Base-by-base conservation (phyloP, 108 stramenopile species). In the Nitzschia sp. region DNA sequence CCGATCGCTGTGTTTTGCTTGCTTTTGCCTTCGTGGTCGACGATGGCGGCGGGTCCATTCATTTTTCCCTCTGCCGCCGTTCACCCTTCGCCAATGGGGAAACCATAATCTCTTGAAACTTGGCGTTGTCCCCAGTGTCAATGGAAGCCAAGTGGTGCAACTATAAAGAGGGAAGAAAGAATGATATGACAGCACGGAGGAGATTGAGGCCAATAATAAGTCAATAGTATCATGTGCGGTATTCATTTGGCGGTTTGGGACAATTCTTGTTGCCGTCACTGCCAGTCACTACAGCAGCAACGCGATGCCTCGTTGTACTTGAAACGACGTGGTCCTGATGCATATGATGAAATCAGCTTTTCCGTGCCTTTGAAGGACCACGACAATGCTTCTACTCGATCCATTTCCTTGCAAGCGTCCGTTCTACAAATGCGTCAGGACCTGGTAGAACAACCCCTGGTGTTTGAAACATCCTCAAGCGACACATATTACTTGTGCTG, bases 351-450 rank as follows among this genome's bases (percentile, higher is more conserved):
- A 51, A 51, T 51, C 21, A 19, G 18, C 49, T 51, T 51, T 19
- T 42, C 38, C 38, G 6, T 13, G 38, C 13, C 38, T 6, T 42
- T 13, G 38, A 9, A 6, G 6, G 13, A 6, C 13, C 9, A 42
- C 9, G 13, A 6, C 13, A 6, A 6, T 9, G 38, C 38, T 42
- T 42, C 38, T 6, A 9, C 38, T 42, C 9, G 4, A 19, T 5
- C 4, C 8, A 19, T 51, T 19, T 66, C 54, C 46, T 45, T 87
- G 9, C 82, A 76, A 34, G 84, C 86, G 24, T 84, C 86, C 21
- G 91, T 93, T 9, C 64, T 93, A 36, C 78, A 86, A 60, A 83
- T 93, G 85, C 82, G 91, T 1, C 26, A 58, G 3, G 46, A 58
- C 2, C 61, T 82, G 19, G 46, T 62, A 9, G 34, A 59, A 46